A percentile compares a stretch with the other conserved stretches of the same genome.
phyloP scores from a whole-genome alignment of 257 asterid species.

The Datura wrightii region DNA sequence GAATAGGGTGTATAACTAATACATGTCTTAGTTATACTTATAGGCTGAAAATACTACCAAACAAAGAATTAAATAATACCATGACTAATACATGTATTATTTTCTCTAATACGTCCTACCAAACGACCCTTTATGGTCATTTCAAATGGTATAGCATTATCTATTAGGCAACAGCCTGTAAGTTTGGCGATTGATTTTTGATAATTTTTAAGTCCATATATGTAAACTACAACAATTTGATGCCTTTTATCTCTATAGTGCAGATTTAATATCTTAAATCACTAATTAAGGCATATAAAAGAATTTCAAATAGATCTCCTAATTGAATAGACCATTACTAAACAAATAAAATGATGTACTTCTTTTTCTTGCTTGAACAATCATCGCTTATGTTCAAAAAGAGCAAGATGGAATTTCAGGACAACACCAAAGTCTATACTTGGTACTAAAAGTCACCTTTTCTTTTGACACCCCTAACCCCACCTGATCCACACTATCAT shows the following conservation, averaged over 20 bases:
- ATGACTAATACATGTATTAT: too few species aligned
- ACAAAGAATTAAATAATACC: too few species aligned
- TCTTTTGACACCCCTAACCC: too few species aligned
- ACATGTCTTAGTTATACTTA: too few species aligned
- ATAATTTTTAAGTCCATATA: conserved; percentile 1
- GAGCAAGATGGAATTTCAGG: background rate
- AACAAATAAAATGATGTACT: background rate
- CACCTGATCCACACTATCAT: too few species aligned
- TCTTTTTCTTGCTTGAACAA: conserved; percentile 1
- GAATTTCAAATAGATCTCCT: background rate
- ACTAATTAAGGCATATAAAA: background rate
- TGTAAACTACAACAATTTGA: background rate
- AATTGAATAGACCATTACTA: background rate
- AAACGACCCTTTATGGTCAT: too few species aligned
- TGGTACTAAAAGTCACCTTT: too few species aligned
- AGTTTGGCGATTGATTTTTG: background rate
- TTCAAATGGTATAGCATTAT: background rate
- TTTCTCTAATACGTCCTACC: too few species aligned
- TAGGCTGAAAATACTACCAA: too few species aligned
- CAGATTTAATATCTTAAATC: background rate
- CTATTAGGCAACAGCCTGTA: conserved; percentile 15
- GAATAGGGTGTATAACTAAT: too few species aligned
- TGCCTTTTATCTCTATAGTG: background rate
- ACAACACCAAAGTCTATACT: background rate
- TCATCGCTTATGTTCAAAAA: background rate